Evolutionary conservation across 129 eudicot genomes (phyloP).

Genomic region (Centrapalus pauciflorus): DNA sequence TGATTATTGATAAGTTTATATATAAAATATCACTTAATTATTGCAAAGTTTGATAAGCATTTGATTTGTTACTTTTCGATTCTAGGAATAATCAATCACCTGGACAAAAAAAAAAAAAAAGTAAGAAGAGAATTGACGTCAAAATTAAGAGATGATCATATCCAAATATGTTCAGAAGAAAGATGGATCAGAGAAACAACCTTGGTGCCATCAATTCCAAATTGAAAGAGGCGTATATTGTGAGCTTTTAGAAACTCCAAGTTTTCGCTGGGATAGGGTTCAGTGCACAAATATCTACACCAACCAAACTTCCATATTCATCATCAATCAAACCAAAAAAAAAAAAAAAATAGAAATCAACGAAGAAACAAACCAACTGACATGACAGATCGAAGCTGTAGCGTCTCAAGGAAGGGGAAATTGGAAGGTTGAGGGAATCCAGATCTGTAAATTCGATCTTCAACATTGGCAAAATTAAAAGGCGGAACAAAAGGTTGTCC

Average conservation of each 20-base stretch:
- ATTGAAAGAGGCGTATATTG: conserved; percentile 46
- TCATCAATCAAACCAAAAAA: background rate
- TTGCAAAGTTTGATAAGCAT: too few relatives aligned
- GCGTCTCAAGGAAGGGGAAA: conserved; percentile 41
- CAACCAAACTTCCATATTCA: background rate
- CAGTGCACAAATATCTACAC: conserved; percentile 56
- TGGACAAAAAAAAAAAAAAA: too few relatives aligned
- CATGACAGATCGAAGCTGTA: conserved; percentile 54
- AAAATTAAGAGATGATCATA: background rate
- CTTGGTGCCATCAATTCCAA: conserved; percentile 64
- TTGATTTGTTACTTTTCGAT: too few relatives aligned
- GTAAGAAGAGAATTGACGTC: background rate
- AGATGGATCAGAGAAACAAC: conserved; percentile 24
- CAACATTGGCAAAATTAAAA: conserved; percentile 46
- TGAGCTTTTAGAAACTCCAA: conserved; percentile 40
- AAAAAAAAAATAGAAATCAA: background rate
- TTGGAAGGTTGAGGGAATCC: conserved; percentile 56
- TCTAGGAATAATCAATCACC: too few relatives aligned
- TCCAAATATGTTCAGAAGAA: background rate
- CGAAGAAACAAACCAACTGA: conserved; percentile 14
- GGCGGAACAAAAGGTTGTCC: conserved; percentile 32
- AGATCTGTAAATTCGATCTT: conserved; percentile 53
- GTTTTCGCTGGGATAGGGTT: conserved; percentile 55
- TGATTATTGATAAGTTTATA: too few relatives aligned
- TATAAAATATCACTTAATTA: too few relatives aligned